Conservation (phyloP, 2,329 filamentous ascomycete genomes). For the Xylariales sp. region DNA sequence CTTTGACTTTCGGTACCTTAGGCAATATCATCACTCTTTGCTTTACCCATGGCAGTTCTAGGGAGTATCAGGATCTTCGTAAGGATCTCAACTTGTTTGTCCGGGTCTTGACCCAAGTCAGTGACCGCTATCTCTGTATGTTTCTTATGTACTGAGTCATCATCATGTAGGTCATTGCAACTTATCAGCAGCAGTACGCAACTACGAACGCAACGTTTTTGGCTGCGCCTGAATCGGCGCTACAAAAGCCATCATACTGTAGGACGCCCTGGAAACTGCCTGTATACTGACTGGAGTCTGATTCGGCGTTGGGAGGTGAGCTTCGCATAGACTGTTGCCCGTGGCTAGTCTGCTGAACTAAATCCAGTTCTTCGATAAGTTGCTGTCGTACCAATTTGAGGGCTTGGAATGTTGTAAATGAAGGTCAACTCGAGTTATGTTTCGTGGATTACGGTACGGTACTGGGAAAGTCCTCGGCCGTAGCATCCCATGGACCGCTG, state of each 20-base stretch:
- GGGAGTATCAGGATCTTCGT: not conserved
- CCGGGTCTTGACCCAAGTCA: not conserved
- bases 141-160: not conserved
- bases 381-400: not conserved
- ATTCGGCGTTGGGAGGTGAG: not conserved
- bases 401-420: not conserved
- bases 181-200: not conserved
- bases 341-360: not conserved
- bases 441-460: too few relatives aligned
- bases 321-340: too few relatives aligned
- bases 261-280: not conserved
- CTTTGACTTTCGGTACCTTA: not conserved
- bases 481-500: not conserved
- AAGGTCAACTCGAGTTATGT: too few relatives aligned
- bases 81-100: not conserved
- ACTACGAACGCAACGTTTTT: not conserved
- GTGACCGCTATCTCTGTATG: not conserved
- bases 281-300: not conserved
- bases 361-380: not conserved
- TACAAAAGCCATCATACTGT: not conserved
- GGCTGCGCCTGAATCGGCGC: not conserved
- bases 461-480: too few relatives aligned
- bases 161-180: not conserved
- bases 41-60: not conserved
- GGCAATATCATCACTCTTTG: not conserved